Evolutionary conservation across 257 asterid species (phyloP).

Genomic region (Ilex asprella): DNA sequence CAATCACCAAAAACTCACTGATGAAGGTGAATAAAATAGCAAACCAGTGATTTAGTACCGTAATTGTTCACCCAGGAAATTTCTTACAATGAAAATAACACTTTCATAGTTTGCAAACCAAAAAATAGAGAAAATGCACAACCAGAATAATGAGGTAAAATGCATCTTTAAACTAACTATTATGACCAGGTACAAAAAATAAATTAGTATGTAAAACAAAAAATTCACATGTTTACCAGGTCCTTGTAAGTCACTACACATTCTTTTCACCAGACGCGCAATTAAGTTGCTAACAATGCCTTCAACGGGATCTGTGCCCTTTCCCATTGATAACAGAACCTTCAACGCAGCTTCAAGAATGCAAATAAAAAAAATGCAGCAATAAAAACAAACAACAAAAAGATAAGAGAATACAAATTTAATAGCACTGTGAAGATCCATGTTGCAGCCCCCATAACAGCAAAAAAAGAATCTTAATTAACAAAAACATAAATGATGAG

Average conservation of each 20-base stretch:
- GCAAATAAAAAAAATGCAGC: conserved; percentile 10
- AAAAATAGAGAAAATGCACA: too few relatives aligned
- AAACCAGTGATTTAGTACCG: too few relatives aligned
- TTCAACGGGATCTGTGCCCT: conserved; percentile 41
- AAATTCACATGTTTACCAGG: conserved; percentile 45
- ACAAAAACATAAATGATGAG: too few relatives aligned
- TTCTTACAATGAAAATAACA: too few relatives aligned
- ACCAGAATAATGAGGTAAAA: too few relatives aligned
- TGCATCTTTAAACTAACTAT: too few relatives aligned
- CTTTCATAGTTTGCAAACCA: too few relatives aligned
- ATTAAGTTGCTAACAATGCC: conserved; percentile 65
- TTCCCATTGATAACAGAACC: conserved; percentile 33
- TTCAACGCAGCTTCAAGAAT: conserved; percentile 56
- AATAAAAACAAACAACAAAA: conserved; percentile 4
- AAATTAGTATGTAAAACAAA: conserved; percentile 4
- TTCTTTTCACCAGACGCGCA: conserved; percentile 56
- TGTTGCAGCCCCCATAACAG: neutral
- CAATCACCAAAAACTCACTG: too few relatives aligned
- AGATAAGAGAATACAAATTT: neutral
- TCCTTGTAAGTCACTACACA: conserved; percentile 47
- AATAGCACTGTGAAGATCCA: neutral
- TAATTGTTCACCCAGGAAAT: too few relatives aligned
- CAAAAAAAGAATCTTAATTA: neutral
- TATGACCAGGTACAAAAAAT: neutral
- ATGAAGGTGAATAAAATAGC: too few relatives aligned